Conservation (phyloP, 306 rosid genomes). For the Nissolia schottii region DNA sequence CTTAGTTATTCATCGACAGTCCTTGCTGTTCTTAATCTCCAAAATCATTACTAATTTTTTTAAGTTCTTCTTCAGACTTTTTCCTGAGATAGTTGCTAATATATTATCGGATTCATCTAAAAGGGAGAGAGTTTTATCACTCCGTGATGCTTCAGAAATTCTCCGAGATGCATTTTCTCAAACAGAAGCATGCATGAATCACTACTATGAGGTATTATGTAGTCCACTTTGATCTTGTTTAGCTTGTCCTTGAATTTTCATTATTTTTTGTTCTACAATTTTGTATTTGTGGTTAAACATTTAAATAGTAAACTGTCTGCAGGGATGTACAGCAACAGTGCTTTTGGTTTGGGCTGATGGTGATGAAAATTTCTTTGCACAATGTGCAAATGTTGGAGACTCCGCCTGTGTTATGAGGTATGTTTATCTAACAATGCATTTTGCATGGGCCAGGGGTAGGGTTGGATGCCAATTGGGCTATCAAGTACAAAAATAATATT, state of each 20-base stretch:
- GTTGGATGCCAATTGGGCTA: neutral
- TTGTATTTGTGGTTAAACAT: constrained; percentile 12
- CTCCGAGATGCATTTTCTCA: constrained; percentile 83
- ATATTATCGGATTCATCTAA: constrained; percentile 70
- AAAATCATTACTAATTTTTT: constrained; percentile 17
- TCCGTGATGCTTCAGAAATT: constrained; percentile 80
- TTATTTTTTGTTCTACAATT: neutral
- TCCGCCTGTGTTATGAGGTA: constrained; percentile 85
- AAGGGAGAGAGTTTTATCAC: constrained; percentile 69
- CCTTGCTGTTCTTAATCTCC: constrained; percentile 12
- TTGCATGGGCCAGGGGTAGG: constrained; percentile 26
- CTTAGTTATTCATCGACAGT: neutral
- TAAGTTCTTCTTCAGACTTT: constrained; percentile 51
- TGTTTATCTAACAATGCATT: constrained; percentile 23
- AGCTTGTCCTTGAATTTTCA: neutral
- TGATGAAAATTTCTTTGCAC: constrained; percentile 61
- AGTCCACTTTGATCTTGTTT: constrained; percentile 9
- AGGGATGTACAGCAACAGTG: constrained; percentile 99
- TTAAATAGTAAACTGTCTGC: constrained; percentile 29
- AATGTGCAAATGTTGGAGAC: constrained; percentile 98
- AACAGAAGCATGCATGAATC: constrained; percentile 73
- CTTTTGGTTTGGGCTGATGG: constrained; percentile 85
- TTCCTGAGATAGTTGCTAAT: constrained; percentile 65
- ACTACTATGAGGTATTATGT: constrained; percentile 73
- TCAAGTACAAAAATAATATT: constrained; percentile 8